These are phyloP conservation scores for Peronospora destructor DNA, from an alignment of 352 stramenopile genomes.

Conservation along the genomic window DNA sequence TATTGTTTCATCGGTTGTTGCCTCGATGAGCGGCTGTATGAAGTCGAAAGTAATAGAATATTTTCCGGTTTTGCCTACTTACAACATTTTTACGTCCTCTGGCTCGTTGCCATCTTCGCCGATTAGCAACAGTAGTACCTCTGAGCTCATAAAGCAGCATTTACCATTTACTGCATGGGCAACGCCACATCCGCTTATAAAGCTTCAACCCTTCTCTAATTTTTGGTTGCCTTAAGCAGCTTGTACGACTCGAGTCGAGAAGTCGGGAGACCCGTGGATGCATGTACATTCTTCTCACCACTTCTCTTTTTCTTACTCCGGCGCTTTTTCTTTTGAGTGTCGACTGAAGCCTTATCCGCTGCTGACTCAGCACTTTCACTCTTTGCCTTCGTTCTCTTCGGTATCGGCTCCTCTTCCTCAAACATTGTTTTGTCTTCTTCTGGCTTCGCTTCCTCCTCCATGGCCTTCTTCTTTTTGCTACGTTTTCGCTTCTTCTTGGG, in stretches of 20 bases:
- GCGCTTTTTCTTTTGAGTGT: conserved; percentile 38
- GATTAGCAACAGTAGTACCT: too few species aligned
- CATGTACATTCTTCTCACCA: conserved; percentile 37
- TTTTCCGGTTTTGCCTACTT: conserved; percentile 31
- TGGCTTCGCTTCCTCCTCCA: conserved; percentile 14
- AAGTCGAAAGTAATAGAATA: conserved; percentile 32
- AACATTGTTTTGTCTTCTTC: conserved; percentile 15
- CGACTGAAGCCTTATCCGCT: conserved; percentile 11
- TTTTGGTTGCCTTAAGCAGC: conserved; percentile 56
- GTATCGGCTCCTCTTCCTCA: conserved; percentile 2
- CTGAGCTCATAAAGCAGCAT: background rate
- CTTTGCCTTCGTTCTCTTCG: conserved; percentile 34
- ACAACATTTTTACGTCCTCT: background rate
- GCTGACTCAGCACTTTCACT: conserved; percentile 7
- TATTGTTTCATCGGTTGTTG: conserved; percentile 18
- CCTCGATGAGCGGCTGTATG: conserved; percentile 11
- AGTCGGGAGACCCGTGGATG: conserved; percentile 49
- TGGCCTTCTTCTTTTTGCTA: conserved; percentile 48
- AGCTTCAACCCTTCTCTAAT: conserved; percentile 24
- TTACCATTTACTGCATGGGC: conserved; percentile 2
- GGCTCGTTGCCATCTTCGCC: too few species aligned
- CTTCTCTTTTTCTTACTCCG: conserved; percentile 58
- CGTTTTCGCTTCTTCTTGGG: conserved; percentile 70
- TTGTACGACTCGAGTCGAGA: conserved; percentile 84
- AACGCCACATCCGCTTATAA: background rate